Conservation (phyloP, 2,329 filamentous ascomycete genomes). For the Colletotrichum caudatum region DNA sequence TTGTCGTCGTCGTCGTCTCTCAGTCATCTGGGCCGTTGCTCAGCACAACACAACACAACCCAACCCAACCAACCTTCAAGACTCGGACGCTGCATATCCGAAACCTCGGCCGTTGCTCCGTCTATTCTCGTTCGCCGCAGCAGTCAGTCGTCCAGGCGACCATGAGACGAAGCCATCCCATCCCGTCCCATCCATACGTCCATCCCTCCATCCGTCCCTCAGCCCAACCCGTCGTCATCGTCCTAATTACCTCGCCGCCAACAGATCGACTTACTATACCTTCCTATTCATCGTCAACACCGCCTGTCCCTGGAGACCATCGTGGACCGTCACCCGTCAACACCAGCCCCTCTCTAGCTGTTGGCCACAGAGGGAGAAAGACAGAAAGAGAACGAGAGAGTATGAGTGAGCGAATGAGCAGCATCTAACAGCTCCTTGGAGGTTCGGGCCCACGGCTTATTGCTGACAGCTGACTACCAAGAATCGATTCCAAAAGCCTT, state of each 20-base stretch:
- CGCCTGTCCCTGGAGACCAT: not conserved
- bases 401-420: not conserved
- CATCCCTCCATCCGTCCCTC: not conserved
- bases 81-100: not conserved
- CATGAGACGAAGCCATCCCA: slow-evolving; percentile 29
- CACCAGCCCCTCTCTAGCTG: too few relatives aligned
- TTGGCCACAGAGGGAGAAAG: too few relatives aligned
- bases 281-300: not conserved
- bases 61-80: not conserved
- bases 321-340: not conserved
- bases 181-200: not conserved
- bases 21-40: not conserved
- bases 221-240: slow-evolving; percentile 26
- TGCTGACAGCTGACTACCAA: not conserved
- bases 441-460: not conserved
- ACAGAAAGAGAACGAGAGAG: too few relatives aligned
- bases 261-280: not conserved
- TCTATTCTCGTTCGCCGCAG: not conserved
- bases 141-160: slow-evolving; percentile 16
- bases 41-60: not conserved
- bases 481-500: slow-evolving; percentile 11
- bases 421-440: not conserved
- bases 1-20: not conserved
- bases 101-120: not conserved
- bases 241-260: slow-evolving; percentile 12